phyloP scores from a whole-genome alignment of 345 rosid genomes.

The Schrenkiella parvula region DNA sequence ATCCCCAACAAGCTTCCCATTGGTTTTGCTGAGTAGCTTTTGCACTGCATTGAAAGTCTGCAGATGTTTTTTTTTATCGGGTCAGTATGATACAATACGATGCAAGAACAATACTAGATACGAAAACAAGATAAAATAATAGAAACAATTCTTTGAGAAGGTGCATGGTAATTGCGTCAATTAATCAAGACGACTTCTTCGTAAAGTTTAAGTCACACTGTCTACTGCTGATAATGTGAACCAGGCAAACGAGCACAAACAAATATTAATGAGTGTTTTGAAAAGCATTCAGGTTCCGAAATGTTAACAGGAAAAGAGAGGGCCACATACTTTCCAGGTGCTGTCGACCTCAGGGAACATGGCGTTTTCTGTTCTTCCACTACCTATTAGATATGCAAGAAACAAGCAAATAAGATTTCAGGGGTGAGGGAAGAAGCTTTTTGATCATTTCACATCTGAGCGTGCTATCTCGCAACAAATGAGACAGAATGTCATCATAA shows the following conservation, averaged over 20 bases:
- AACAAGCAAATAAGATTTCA: slow-evolving; percentile 8
- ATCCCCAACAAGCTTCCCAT: slow-evolving; percentile 80
- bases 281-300: slow-evolving; percentile 27
- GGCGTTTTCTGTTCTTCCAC: slow-evolving; percentile 53
- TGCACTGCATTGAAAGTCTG: slow-evolving; percentile 91
- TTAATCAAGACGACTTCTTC: not conserved
- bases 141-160: not conserved
- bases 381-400: slow-evolving; percentile 37
- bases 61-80: not conserved
- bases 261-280: slow-evolving; percentile 7
- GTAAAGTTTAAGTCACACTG: not conserved
- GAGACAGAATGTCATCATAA: slow-evolving; percentile 27
- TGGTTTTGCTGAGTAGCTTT: slow-evolving; percentile 79
- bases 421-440: slow-evolving; percentile 13
- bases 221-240: slow-evolving; percentile 18
- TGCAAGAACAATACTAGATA: not conserved
- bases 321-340: slow-evolving; percentile 78
- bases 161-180: slow-evolving; percentile 2
- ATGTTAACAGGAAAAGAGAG: slow-evolving; percentile 20
- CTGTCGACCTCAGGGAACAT: slow-evolving; percentile 98
- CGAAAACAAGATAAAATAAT: not conserved
- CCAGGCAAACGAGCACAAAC: not conserved
- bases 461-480: slow-evolving; percentile 19
- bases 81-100: slow-evolving; percentile 11
- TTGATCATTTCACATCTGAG: slow-evolving; percentile 26